These are phyloP conservation scores for Brachypodium distachyon DNA, from an alignment of 202 grass and related monocot genomes.

Conservation along the genomic window DNA sequence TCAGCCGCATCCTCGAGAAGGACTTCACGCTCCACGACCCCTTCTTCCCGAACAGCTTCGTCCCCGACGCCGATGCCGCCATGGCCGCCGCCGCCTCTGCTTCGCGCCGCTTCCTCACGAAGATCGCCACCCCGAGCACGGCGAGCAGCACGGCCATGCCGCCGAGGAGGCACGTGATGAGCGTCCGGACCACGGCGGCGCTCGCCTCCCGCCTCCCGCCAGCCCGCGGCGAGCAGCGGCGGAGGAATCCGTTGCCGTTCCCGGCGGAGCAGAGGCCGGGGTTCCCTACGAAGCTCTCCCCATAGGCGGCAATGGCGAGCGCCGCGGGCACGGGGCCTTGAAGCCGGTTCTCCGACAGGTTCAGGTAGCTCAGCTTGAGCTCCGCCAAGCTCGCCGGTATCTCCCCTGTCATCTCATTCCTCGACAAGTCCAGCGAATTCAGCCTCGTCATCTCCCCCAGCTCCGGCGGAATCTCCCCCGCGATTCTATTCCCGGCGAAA, in stretches of 20 bases:
- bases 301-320: conserved; percentile 55
- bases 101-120: conserved; percentile 30
- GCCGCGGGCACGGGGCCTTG: conserved; percentile 34
- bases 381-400: conserved; percentile 47
- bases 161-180: conserved; percentile 50
- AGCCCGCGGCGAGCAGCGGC: conserved; percentile 15
- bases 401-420: conserved; percentile 42
- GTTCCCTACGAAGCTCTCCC: conserved; percentile 53
- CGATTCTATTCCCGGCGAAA: conserved; percentile 40
- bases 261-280: conserved; percentile 56
- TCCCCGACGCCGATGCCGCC: too few relatives aligned
- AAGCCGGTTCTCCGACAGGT: conserved; percentile 53
- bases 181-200: conserved; percentile 20
- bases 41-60: conserved; percentile 39
- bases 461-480: conserved; percentile 40
- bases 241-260: conserved; percentile 28
- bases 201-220: not conserved
- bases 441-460: conserved; percentile 36
- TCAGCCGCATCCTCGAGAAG: conserved; percentile 49
- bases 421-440: conserved; percentile 49
- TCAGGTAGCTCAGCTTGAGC: conserved; percentile 61
- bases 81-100: not conserved
- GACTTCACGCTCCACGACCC: conserved; percentile 71
- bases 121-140: conserved; percentile 28
- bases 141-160: conserved; percentile 38